These are phyloP conservation scores for Smittium culicis DNA, from an alignment of 371 early-diverging fungal genomes.

Conservation along the genomic window DNA sequence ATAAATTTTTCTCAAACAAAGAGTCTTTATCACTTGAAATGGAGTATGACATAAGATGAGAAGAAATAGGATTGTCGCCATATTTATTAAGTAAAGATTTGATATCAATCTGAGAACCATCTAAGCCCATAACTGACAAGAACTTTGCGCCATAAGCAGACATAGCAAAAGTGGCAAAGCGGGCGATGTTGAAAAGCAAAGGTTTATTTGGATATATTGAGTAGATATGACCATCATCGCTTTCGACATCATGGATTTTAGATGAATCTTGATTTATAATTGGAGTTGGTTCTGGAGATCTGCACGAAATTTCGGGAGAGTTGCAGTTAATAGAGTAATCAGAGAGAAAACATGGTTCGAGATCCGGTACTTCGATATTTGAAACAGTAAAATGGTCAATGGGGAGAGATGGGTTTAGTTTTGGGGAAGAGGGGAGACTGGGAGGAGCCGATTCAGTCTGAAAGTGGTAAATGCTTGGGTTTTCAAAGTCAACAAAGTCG, in stretches of 20 bases:
- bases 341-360: too few species aligned
- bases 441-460: conserved; percentile 4
- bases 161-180: conserved; percentile 61
- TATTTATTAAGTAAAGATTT: conserved; percentile 21
- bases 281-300: too few species aligned
- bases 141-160: conserved; percentile 70
- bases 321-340: too few species aligned
- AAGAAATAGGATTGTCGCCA: conserved; percentile 14
- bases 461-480: not conserved
- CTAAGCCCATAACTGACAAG: conserved; percentile 63
- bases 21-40: too few species aligned
- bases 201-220: conserved; percentile 28
- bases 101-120: conserved; percentile 26
- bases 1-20: too few species aligned
- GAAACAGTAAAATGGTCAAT: too few species aligned
- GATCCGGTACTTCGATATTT: too few species aligned
- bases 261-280: too few species aligned
- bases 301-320: too few species aligned
- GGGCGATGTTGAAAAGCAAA: conserved; percentile 48
- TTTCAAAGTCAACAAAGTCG: not conserved
- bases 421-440: conserved; percentile 5
- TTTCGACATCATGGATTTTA: too few species aligned
- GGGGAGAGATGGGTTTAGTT: not conserved
- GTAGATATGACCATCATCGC: too few species aligned
- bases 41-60: not conserved